Base-by-base conservation (phyloP, 306 rosid genomes). In the Casuarina cunninghamiana region DNA sequence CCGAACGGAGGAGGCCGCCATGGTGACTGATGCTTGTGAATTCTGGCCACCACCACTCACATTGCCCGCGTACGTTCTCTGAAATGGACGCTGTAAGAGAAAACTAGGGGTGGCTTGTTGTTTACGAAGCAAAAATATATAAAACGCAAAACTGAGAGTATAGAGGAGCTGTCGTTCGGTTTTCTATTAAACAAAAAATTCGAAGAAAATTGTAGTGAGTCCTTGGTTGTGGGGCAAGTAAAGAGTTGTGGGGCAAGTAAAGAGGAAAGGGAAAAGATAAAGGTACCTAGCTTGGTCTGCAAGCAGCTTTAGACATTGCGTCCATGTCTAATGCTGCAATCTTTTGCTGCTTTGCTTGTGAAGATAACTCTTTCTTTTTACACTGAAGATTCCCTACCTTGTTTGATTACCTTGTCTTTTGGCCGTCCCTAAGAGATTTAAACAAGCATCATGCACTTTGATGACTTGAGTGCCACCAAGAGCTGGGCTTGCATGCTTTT, bases 291-390 rank as follows among this genome's bases (percentile, higher is more conserved):
- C 94, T 86, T 89, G 80, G 71, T 74, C 79, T 39, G 72, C 84
- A 93, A 86, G 88, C 80, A 86, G 81, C 90, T 90, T 88, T 88
- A 77, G 80, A 82, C 78, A 7, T 46, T 73, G 72, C 62, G 81
- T 68, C 48, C 57, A 63, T 69, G 66, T 19, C 55, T 58, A 61
- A 66, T 21, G 6, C 1, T 73, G 45, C 39, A 10, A n/a, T 67
- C 54, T 53, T 80, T 78, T 44, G 75, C 55, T 38, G 74, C 85
- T 86, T 82, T 83, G 60, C 90, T 79, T 48, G 32, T 66, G 76
- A 74, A 60, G 74, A 78, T 82, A 76, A 50, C 69, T 35, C 69
- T 78, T 69, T 43, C 41, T 46, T 77, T 82, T 72, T 54, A 79
- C 54, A 75, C 75, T 6, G 75, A 81, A 87, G 90, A 83, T 86